phyloP scores from a whole-genome alignment of 495 filamentous ascomycete species.

The Aspergillus homomorphus region DNA sequence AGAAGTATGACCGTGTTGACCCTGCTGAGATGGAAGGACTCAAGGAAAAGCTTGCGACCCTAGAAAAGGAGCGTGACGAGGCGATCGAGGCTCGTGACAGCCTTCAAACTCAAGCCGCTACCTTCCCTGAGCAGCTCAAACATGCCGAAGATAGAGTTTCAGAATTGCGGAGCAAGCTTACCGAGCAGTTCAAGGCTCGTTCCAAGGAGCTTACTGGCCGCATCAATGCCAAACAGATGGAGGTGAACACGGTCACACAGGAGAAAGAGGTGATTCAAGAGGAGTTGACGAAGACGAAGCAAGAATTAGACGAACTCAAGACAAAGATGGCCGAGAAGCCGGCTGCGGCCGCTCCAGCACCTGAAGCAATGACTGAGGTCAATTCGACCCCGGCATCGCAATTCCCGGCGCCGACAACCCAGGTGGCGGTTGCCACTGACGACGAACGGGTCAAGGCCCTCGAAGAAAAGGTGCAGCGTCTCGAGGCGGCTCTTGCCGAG shows the following conservation, averaged over 20 bases:
- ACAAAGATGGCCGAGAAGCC: conserved; percentile 33
- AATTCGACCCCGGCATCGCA: conserved; percentile 43
- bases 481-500: conserved; percentile 49
- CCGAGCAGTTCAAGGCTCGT: conserved; percentile 59
- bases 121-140: conserved; percentile 50
- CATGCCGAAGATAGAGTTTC: conserved; percentile 47
- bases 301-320: conserved; percentile 40
- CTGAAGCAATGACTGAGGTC: conserved; percentile 24
- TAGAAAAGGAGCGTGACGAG: conserved; percentile 71
- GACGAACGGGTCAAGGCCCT: conserved; percentile 38
- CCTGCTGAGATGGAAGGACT: conserved; percentile 85
- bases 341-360: conserved; percentile 20
- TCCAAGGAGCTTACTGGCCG: conserved; percentile 49
- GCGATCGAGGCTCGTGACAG: conserved; percentile 54
- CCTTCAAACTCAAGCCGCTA: conserved; percentile 51
- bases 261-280: conserved; percentile 51
- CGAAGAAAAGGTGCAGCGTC: conserved; percentile 45
- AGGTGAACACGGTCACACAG: conserved; percentile 41
- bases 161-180: conserved; percentile 51
- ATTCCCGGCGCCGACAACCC: conserved; percentile 29
- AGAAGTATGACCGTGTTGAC: conserved; percentile 93
- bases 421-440: conserved; percentile 26
- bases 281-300: conserved; percentile 46
- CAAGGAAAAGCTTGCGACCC: conserved; percentile 61
- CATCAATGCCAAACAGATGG: conserved; percentile 49